Percentiles rank a stretch among this genome's conserved stretches.
phyloP scores from a whole-genome alignment of 441 rosid genomes.

The Populus hybrid region DNA sequence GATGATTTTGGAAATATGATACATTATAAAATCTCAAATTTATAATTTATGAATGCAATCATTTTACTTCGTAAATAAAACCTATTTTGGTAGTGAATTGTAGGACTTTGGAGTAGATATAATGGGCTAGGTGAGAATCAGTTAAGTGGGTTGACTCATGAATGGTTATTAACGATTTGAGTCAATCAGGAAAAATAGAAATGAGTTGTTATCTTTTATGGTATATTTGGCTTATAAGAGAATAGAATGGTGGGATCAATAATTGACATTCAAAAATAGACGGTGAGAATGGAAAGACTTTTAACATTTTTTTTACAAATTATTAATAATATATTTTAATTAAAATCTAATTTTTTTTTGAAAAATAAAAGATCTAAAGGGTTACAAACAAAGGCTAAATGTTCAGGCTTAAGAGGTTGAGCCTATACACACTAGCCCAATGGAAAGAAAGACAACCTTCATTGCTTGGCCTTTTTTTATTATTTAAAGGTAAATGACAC shows the following conservation, averaged over 20 bases:
- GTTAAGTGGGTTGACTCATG: constrained; percentile 2
- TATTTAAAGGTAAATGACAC: too few species aligned
- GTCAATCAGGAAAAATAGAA: constrained; percentile 4
- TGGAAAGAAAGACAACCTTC: too few species aligned
- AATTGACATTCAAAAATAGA: too few species aligned
- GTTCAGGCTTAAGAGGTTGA: too few species aligned
- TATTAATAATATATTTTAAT: too few species aligned
- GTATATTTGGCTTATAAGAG: not conserved
- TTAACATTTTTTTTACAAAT: too few species aligned
- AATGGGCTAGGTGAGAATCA: not conserved
- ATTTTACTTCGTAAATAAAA: constrained; percentile 33
- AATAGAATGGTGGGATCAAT: constrained; percentile 12
- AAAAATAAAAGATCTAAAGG: too few species aligned
- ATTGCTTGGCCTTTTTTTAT: too few species aligned
- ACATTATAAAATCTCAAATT: constrained; percentile 41
- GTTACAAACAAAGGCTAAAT: too few species aligned
- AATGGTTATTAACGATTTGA: not conserved
- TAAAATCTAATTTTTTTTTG: too few species aligned
- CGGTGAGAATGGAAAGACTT: too few species aligned
- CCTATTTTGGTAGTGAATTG: constrained; percentile 34
- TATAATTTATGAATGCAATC: constrained; percentile 34
- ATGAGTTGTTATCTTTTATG: not conserved
- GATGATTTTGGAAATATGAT: constrained; percentile 44
- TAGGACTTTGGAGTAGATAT: constrained; percentile 31
- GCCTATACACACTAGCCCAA: too few species aligned